These are phyloP conservation scores for Diplodia sapinea DNA, from an alignment of 2,329 filamentous ascomycete species.

Conservation along the genomic window DNA sequence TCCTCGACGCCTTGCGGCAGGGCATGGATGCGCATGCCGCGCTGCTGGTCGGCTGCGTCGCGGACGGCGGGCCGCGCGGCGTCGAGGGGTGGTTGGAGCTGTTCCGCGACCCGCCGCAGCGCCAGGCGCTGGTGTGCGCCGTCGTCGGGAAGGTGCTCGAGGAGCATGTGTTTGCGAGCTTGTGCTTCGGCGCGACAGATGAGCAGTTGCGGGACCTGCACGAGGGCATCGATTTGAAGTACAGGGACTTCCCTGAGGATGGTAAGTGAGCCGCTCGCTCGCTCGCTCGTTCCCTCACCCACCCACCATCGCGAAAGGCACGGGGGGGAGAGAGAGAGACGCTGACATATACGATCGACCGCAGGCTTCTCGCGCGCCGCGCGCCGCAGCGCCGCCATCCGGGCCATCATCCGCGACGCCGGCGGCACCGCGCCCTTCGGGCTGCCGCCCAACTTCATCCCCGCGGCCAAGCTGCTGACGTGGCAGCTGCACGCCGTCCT, in stretches of 20 bases:
- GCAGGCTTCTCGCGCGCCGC: conserved; percentile 21
- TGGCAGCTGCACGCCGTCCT: conserved; percentile 17
- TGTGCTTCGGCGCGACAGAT: conserved; percentile 14
- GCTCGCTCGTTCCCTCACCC: too few relatives aligned
- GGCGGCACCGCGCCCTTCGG: not conserved
- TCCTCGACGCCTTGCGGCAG: not conserved
- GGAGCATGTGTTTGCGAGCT: conserved; percentile 28
- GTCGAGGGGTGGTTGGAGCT: conserved; percentile 8
- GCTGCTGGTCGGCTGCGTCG: conserved; percentile 7
- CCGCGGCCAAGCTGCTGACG: conserved; percentile 4
- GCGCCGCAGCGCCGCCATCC: not conserved
- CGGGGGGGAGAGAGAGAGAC: too few relatives aligned
- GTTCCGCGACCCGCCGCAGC: not conserved
- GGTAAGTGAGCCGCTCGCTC: not conserved
- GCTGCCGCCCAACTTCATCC: not conserved
- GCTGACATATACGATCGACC: too few relatives aligned
- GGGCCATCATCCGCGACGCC: not conserved
- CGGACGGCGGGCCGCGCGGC: conserved; percentile 4
- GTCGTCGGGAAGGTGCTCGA: conserved; percentile 22
- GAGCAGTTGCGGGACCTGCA: not conserved
- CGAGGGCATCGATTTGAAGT: conserved; percentile 5
- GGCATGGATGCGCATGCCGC: not conserved
- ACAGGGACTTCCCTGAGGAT: not conserved
- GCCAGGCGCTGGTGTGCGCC: conserved; percentile 4
- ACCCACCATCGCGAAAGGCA: too few relatives aligned